Percentiles rank a stretch among this genome's conserved stretches.
phyloP scores from a whole-genome alignment of 2,329 filamentous ascomycete species.

The Rhinocladiella similis region DNA sequence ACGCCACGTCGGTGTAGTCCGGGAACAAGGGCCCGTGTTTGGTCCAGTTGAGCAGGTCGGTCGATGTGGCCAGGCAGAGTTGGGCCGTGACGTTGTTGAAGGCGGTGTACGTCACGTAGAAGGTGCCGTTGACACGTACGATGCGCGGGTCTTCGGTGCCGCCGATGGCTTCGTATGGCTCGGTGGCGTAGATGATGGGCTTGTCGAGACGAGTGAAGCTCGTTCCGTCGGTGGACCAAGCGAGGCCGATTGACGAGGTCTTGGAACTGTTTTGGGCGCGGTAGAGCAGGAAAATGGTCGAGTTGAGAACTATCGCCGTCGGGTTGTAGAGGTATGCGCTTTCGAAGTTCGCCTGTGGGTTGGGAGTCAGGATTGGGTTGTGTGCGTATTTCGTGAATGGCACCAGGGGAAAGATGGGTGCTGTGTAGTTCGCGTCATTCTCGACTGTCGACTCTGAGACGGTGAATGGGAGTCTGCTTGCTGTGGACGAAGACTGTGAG shows the following conservation, averaged over 20 bases:
- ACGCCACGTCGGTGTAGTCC: constrained; percentile 4
- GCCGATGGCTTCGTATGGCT: constrained; percentile 33
- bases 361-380: constrained; percentile 23
- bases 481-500: neutral
- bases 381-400: constrained; percentile 30
- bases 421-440: constrained; percentile 28
- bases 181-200: constrained; percentile 34
- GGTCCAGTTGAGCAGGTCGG: constrained; percentile 35
- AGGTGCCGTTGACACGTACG: constrained; percentile 35
- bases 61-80: constrained; percentile 36
- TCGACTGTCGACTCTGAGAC: constrained; percentile 24
- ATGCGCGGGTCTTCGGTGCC: constrained; percentile 38
- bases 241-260: constrained; percentile 35
- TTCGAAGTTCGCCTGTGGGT: constrained; percentile 5
- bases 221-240: constrained; percentile 37
- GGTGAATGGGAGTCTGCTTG: constrained; percentile 1
- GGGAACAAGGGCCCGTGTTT: constrained; percentile 23
- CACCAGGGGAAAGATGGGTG: constrained; percentile 31
- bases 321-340: constrained; percentile 14
- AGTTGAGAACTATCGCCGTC: constrained; percentile 12
- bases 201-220: constrained; percentile 34
- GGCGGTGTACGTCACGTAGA: constrained; percentile 38
- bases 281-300: constrained; percentile 34
- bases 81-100: constrained; percentile 32
- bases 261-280: constrained; percentile 34